Conservation (phyloP, 2,329 filamentous ascomycete genomes). For the Alternaria postmessia region DNA sequence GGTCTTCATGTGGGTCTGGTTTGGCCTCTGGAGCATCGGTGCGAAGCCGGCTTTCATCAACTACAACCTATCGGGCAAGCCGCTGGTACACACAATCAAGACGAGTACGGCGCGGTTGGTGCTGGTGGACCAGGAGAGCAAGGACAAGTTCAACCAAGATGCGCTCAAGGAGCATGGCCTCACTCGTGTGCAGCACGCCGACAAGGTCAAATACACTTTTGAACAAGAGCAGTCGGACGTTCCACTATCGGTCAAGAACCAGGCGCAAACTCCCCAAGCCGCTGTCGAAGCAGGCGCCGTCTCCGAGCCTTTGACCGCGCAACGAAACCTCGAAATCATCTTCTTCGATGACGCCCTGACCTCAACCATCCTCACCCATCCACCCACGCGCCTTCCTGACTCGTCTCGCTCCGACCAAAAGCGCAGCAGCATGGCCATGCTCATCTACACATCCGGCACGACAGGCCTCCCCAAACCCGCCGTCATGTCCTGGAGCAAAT, state of each 20-base stretch:
- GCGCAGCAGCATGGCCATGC: constrained; percentile 42
- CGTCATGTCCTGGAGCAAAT: constrained; percentile 41
- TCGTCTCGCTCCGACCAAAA: constrained; percentile 36
- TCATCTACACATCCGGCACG: constrained; percentile 52
- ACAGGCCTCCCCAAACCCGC: constrained; percentile 50
- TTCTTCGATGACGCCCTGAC: constrained; percentile 42
- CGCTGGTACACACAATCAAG: constrained; percentile 61
- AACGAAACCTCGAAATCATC: constrained; percentile 38
- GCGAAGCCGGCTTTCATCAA: constrained; percentile 52
- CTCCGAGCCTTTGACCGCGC: constrained; percentile 19
- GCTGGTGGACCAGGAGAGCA: constrained; percentile 64
- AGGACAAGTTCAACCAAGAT: constrained; percentile 38
- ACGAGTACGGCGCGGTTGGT: constrained; percentile 65
- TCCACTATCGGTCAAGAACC: constrained; percentile 28
- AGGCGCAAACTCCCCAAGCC: constrained; percentile 21
- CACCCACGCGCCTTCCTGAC: constrained; percentile 42
- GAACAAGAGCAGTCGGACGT: constrained; percentile 32
- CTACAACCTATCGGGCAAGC: constrained; percentile 49
- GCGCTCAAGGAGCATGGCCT: constrained; percentile 44
- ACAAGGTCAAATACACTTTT: constrained; percentile 34
- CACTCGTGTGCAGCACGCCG: constrained; percentile 10
- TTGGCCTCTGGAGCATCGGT: constrained; percentile 49
- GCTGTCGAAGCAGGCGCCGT: constrained; percentile 15
- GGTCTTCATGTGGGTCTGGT: constrained; percentile 50
- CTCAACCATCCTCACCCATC: constrained; percentile 36